phyloP scores from a whole-genome alignment of 2,329 filamentous ascomycete species.

The Apiospora hydei region DNA sequence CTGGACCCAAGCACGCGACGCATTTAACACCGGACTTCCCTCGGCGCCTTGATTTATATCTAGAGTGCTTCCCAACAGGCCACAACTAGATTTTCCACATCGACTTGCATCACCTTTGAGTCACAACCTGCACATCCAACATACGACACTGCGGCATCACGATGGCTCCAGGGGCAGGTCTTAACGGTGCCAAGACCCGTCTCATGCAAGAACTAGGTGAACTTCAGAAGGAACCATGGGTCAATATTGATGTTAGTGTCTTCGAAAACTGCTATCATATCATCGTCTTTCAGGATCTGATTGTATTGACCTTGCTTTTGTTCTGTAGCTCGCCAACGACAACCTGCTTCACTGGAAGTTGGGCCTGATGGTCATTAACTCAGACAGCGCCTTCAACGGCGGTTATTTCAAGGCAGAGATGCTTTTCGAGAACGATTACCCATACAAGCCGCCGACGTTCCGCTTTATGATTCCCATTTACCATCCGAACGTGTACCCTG shows the following conservation, averaged over 20 bases:
- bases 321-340: slow-evolving; percentile 71
- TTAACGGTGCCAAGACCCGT: slow-evolving; percentile 72
- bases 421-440: slow-evolving; percentile 88
- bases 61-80: not conserved
- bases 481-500: slow-evolving; percentile 93
- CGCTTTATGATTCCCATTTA: slow-evolving; percentile 80
- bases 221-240: slow-evolving; percentile 90
- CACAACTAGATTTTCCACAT: not conserved
- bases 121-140: not conserved
- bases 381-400: slow-evolving; percentile 89
- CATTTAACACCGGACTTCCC: not conserved
- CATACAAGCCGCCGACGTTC: slow-evolving; percentile 88
- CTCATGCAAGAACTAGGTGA: slow-evolving; percentile 88
- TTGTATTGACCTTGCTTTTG: slow-evolving; percentile 26
- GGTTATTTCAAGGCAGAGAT: slow-evolving; percentile 92
- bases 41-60: slow-evolving; percentile 27
- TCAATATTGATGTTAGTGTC: slow-evolving; percentile 78
- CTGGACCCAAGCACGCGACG: not conserved
- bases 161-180: slow-evolving; percentile 35
- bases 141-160: slow-evolving; percentile 31
- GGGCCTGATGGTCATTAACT: slow-evolving; percentile 90
- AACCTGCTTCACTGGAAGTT: slow-evolving; percentile 89
- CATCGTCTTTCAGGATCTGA: too few relatives aligned
- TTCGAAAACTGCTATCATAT: not conserved
- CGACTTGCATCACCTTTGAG: too few relatives aligned